Conservation (phyloP, 805 yeast species). For the Zygotorulaspora sp. region DNA sequence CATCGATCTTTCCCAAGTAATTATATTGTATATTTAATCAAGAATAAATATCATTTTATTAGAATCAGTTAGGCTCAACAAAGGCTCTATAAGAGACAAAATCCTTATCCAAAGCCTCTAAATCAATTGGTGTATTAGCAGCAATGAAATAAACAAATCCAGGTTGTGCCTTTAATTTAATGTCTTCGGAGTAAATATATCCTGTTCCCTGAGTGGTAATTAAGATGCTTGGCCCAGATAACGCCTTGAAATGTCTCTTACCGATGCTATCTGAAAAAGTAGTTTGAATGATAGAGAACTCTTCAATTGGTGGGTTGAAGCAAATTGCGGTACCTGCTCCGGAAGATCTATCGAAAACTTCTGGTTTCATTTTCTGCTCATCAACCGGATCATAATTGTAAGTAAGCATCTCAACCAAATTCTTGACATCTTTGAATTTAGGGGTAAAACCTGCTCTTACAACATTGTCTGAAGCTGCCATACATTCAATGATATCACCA, state of each 20-base stretch:
- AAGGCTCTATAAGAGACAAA: constrained; percentile 89
- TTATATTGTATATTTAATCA: no score
- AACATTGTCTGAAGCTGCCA: constrained; percentile 99
- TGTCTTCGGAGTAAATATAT: constrained; percentile 40
- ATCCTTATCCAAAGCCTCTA: constrained; percentile 47
- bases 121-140: constrained; percentile 63
- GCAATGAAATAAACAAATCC: constrained; percentile 86
- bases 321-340: constrained; percentile 66
- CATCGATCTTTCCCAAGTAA: no score
- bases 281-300: constrained; percentile 88
- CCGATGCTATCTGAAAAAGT: constrained; percentile 47
- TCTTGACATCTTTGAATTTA: constrained; percentile 91
- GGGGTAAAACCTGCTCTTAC: constrained; percentile 99
- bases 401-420: constrained; percentile 85
- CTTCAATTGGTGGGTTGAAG: constrained; percentile 95
- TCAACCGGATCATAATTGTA: constrained; percentile 84
- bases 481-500: constrained; percentile 98
- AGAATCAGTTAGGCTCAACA: constrained; percentile 53
- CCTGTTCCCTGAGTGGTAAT: constrained; percentile 84
- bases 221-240: constrained; percentile 84
- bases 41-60: constrained; percentile 4
- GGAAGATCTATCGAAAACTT: constrained; percentile 43
- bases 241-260: constrained; percentile 50
- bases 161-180: constrained; percentile 47
- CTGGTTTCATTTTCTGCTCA: constrained; percentile 84